Conservation (phyloP, 805 yeast species). For the Metschnikowia henanensis region DNA sequence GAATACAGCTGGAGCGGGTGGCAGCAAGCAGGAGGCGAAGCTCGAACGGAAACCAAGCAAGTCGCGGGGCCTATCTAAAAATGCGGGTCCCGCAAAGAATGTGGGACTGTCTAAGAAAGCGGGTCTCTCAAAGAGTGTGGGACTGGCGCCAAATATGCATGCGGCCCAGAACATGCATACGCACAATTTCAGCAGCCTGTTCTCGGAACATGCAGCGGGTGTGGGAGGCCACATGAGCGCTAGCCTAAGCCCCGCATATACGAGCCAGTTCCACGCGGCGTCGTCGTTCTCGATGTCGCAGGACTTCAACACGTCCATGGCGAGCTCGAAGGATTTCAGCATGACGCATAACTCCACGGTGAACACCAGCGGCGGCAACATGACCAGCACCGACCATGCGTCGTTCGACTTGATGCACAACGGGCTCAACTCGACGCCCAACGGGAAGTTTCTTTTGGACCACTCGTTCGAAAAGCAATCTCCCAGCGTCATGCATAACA, state of each 20-base stretch:
- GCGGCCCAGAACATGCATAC: neutral
- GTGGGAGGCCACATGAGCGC: neutral
- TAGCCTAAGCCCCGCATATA: neutral
- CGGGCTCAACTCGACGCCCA: conserved; percentile 40
- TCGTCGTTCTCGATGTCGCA: conserved; percentile 11
- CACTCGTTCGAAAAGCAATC: conserved; percentile 41
- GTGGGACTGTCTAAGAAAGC: neutral
- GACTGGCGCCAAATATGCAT: neutral
- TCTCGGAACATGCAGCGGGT: neutral
- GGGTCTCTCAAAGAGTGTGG: neutral
- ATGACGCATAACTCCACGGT: conserved; percentile 26
- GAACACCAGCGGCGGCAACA: conserved; percentile 30
- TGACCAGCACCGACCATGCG: conserved; percentile 41
- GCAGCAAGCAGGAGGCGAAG: neutral
- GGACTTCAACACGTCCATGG: conserved; percentile 21
- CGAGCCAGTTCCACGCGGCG: conserved; percentile 4
- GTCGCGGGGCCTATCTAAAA: neutral
- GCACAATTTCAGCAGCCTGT: neutral
- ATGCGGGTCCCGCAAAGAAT: neutral
- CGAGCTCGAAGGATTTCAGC: conserved; percentile 31
- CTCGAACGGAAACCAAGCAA: conserved; percentile 1
- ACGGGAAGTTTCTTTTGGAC: conserved; percentile 39
- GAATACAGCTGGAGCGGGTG: neutral
- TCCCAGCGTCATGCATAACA: conserved; percentile 4
- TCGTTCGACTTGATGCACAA: conserved; percentile 37